Base-by-base conservation (phyloP, 306 rosid species). In the Glycine latifolia region DNA sequence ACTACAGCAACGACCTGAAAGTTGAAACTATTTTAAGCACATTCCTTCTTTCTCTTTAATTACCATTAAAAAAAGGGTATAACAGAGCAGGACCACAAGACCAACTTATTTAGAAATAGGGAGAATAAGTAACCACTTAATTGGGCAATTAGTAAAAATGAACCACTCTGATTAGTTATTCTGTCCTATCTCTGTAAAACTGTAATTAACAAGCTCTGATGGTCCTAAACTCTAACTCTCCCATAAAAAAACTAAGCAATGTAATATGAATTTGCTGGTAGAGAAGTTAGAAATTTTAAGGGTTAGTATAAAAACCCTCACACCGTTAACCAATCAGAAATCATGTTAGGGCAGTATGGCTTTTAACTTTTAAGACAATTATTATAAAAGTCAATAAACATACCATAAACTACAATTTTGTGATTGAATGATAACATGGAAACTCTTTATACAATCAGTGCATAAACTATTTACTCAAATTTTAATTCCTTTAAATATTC, bases 1-100 rank as follows among this genome's bases (percentile, higher is more conserved):
- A 87, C 89, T 86, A 96, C 67, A 66, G 97, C 97, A 78, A 93
- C 48, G 77, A 91, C 91, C 99, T 96, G 91, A 87, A 85, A 83
- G 81, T 72, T 20, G 71, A 84, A 83, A 55, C 78, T 54, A 62
- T 66, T 79, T 78, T 85, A 66, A 65, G 82, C 63, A 85, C 54
- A 41, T 20, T 69, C 58, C 47, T 9, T 5, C 49, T 16, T 10
- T 4, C 26, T 3, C 39, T 59, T 58, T 20, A 44, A 9, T n/a
- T 13, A 66, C 46, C 37, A 66, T 31, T 56, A 9, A 12, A 5
- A 77, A 59, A 17, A 13, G 0, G 1, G 37, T 10, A n/a, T 11
- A 61, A 61, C 67, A 4, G 67, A 12, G 37, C 53, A 50, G 44
- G 72, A 67, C 41, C 67, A 73, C 13, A 16, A 31, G 33, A 78